phyloP scores from a whole-genome alignment of 2,329 filamentous ascomycete genomes.

The Remersonia thermophila region DNA sequence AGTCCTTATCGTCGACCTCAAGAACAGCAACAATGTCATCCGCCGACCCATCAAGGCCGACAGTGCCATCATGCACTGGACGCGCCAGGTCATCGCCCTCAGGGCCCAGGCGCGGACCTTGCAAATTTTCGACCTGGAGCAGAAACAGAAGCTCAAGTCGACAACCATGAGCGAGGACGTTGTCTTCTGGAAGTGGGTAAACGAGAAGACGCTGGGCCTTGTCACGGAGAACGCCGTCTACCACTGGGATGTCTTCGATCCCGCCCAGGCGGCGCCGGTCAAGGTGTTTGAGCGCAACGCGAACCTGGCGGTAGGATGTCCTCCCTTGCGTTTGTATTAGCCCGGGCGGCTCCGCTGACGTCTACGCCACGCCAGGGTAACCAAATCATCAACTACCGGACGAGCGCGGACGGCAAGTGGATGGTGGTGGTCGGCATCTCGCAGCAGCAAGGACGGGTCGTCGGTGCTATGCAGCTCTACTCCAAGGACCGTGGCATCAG shows the following conservation, averaged over 20 bases:
- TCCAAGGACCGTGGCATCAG: slow-evolving; percentile 93
- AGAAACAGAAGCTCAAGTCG: slow-evolving; percentile 94
- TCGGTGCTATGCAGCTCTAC: slow-evolving; percentile 94
- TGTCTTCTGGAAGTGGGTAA: slow-evolving; percentile 99
- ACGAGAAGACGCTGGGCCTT: slow-evolving; percentile 72
- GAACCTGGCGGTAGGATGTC: slow-evolving; percentile 60
- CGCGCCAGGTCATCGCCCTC: slow-evolving; percentile 86
- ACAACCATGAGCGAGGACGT: slow-evolving; percentile 95
- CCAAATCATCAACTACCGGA: slow-evolving; percentile 99
- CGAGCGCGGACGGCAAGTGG: slow-evolving; percentile 93
- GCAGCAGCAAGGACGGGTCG: slow-evolving; percentile 82
- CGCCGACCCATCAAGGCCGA: slow-evolving; percentile 95
- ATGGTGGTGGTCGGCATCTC: slow-evolving; percentile 96
- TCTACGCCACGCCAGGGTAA: slow-evolving; percentile 58
- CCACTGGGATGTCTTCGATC: slow-evolving; percentile 95
- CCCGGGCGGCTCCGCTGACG: background rate
- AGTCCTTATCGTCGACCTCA: slow-evolving; percentile 95
- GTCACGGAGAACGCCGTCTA: slow-evolving; percentile 86
- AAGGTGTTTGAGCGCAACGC: slow-evolving; percentile 93
- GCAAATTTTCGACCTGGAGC: slow-evolving; percentile 90
- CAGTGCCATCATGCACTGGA: slow-evolving; percentile 99
- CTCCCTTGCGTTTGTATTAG: slow-evolving; percentile 11
- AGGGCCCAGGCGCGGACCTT: slow-evolving; percentile 89
- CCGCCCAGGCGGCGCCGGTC: slow-evolving; percentile 62
- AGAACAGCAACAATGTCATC: slow-evolving; percentile 92